Base-by-base conservation (phyloP, 306 rosid species). In the Arachis stenosperma region DNA sequence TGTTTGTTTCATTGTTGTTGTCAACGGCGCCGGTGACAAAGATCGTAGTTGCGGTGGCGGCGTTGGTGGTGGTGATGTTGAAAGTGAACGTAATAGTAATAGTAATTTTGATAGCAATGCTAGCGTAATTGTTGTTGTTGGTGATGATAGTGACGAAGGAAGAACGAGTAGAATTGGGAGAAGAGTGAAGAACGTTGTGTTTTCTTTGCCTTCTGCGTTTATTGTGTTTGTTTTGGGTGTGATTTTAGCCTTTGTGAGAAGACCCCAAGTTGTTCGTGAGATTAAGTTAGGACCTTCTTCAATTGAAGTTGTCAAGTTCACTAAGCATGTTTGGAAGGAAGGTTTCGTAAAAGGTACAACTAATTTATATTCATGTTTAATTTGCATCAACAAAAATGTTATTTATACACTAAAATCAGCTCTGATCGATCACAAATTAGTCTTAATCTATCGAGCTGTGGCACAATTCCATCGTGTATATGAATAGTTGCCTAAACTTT, bases 221-320 rank as follows among this genome's bases (percentile, higher is more conserved):
- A 6, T 92, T 5, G 81, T 92, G 0, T 88, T 88, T 60, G 5
- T 80, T 10, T 39, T 88, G 69, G 97, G 97, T 44, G 76, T 86
- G 61, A 44, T 83, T 75, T 81, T 89, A 70, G 88, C 82, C 27
- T 89, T 91, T 74, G 60, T 81, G 37, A 84, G 87, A 53, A 84
- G 61, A 56, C 97, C 97, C 0, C 60, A 54, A 10, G 82, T 91
- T 55, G 84, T 88, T 7, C 79, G 80, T 42, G 86, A 78, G 41
- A 72, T 92, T 2, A 53, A 61, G 54, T 86, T 89, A 8, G 97
- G 97, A 56, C 96, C 97, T 0, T 92, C 97, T 0, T 7, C 88
- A 6, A 46, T 92, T 1, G 71, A 39, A 54, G 71, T 86, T 2
- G 81, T 88, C 52, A 88, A 86, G 46, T 81, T 92, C 2, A 55